A percentile compares a stretch with the other conserved stretches of the same genome.
Evolutionary conservation across 2,329 filamentous ascomycete species (phyloP).

Genomic region (Drechmeria coniospora): DNA sequence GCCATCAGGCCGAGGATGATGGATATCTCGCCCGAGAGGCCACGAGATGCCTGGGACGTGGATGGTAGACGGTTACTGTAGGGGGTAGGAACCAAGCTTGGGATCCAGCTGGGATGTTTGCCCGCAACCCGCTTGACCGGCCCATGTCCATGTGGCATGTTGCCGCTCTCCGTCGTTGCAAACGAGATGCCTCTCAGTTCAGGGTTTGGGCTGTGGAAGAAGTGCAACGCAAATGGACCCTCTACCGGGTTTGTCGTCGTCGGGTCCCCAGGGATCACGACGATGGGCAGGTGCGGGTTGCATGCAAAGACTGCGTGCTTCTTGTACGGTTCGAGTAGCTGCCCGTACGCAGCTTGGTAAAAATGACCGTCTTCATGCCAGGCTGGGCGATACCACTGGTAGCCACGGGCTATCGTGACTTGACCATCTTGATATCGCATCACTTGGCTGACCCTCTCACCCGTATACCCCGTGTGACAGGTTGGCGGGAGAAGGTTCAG

Average conservation of each 20-base stretch:
- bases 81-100: constrained; percentile 17
- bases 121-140: constrained; percentile 16
- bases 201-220: constrained; percentile 8
- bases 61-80: constrained; percentile 10
- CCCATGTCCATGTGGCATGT: constrained; percentile 4
- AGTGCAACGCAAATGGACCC: constrained; percentile 14
- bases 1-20: constrained; percentile 26
- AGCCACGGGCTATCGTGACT: constrained; percentile 9
- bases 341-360: constrained; percentile 1
- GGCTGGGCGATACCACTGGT: background rate
- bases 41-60: constrained; percentile 9
- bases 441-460: constrained; percentile 15
- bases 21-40: constrained; percentile 21
- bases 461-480: constrained; percentile 7
- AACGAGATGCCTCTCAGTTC: constrained; percentile 12
- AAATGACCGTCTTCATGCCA: background rate
- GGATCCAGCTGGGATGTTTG: constrained; percentile 20
- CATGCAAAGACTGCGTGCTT: constrained; percentile 19
- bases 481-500: constrained; percentile 17
- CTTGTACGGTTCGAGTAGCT: constrained; percentile 7
- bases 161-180: constrained; percentile 9
- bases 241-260: constrained; percentile 5
- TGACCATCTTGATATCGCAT: constrained; percentile 20
- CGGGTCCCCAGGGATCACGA: constrained; percentile 12
- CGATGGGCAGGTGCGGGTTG: constrained; percentile 19